Conservation (phyloP, 768 basidiomycete genomes). For the Calocybe cyanea region DNA sequence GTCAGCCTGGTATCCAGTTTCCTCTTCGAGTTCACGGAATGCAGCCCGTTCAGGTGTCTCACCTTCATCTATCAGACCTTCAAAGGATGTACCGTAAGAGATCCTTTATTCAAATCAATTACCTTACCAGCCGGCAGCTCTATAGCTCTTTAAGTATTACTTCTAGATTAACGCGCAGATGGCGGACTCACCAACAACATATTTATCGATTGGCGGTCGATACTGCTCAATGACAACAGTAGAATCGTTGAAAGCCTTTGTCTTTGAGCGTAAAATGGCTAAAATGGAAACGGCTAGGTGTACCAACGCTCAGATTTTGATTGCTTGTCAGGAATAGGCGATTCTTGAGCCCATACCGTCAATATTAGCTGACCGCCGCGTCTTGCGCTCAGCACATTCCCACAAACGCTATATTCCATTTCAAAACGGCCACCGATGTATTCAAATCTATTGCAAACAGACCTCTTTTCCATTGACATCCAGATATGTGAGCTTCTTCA, state of each 20-base stretch:
- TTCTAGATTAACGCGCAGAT: slow-evolving; percentile 1
- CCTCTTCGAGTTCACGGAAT: slow-evolving; percentile 86
- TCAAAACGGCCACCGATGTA: neutral
- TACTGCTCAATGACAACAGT: slow-evolving; percentile 91
- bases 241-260: slow-evolving; percentile 64
- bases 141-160: slow-evolving; percentile 7
- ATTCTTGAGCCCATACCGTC: slow-evolving; percentile 77
- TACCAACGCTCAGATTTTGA: too few species aligned
- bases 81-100: neutral
- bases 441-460: slow-evolving; percentile 13
- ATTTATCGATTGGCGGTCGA: slow-evolving; percentile 79
- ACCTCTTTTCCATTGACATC: slow-evolving; percentile 80
- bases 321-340: too few species aligned
- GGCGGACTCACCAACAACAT: slow-evolving; percentile 58
- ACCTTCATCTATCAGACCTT: slow-evolving; percentile 80
- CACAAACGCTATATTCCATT: slow-evolving; percentile 58
- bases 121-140: slow-evolving; percentile 35
- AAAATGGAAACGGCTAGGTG: slow-evolving; percentile 77
- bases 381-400: slow-evolving; percentile 87
- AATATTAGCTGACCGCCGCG: slow-evolving; percentile 68
- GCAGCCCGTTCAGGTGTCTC: slow-evolving; percentile 82
- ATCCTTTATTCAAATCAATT: neutral
- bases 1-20: slow-evolving; percentile 81
- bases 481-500: slow-evolving; percentile 77
- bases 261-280: slow-evolving; percentile 73